Percentiles rank a stretch among this genome's conserved stretches.
These are phyloP conservation scores for Chlorella sp. DNA, from an alignment of 139 green algal genomes.

Conservation along the genomic window DNA sequence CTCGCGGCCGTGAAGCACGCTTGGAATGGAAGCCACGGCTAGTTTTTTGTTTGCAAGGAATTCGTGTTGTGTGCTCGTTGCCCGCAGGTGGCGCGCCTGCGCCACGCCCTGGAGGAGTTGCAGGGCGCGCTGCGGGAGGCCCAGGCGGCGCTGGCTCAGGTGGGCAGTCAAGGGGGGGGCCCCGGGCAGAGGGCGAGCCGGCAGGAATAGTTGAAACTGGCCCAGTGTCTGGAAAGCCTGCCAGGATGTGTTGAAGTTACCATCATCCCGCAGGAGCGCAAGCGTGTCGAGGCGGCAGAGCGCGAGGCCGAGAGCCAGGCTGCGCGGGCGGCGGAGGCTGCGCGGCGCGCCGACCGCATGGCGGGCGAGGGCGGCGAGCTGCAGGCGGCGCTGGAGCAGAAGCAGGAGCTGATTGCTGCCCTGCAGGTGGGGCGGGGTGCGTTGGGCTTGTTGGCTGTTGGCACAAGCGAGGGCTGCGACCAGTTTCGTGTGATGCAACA, in stretches of 20 bases:
- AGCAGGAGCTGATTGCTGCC: conserved; percentile 22
- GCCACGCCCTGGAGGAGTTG: conserved; percentile 23
- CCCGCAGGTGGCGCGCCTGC: conserved; percentile 20
- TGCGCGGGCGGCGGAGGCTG: background rate
- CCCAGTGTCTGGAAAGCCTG: background rate
- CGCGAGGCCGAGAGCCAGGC: background rate
- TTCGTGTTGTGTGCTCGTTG: no score
- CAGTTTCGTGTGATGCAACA: no score
- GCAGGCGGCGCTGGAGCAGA: conserved; percentile 32
- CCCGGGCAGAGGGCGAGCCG: no score
- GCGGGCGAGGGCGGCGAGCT: conserved; percentile 23
- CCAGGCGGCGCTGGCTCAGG: background rate
- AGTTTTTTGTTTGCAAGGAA: no score
- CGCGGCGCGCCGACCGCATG: background rate
- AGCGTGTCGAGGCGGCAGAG: background rate
- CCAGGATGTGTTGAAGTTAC: no score
- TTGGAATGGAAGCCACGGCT: no score
- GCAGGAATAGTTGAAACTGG: background rate
- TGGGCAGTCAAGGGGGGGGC: background rate
- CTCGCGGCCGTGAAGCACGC: no score
- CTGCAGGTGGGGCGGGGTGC: conserved; percentile 15
- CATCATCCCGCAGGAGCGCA: conserved; percentile 6
- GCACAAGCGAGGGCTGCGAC: no score
- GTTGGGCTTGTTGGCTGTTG: no score
- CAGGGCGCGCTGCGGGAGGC: conserved; percentile 18